Base-by-base conservation (phyloP, 371 early-diverging fungal genomes). In the Actinomucor elegans region DNA sequence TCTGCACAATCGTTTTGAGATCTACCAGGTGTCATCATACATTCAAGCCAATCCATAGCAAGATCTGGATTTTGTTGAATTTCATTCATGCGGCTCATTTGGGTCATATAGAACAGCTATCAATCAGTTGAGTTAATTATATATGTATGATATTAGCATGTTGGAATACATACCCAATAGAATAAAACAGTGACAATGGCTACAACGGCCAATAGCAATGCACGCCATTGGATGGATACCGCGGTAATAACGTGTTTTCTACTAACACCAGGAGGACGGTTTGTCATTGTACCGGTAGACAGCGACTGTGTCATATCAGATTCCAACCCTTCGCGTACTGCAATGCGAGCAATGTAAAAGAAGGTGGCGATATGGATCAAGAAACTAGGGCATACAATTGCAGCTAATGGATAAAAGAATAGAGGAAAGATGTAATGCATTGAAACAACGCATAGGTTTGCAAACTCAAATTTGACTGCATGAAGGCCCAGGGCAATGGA, bases 151-250 rank as follows among this genome's bases (percentile, higher is more conserved):
- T 9, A 3, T 48, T 12, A 35, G 17, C 14, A 6, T 18, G 5
- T 5, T 28, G 11, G 26, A 36, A 38, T 27, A 20, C 35, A 48
- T 66, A 75, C 75, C 81, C 80, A 80, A 60, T 81, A 82, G 38
- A 82, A 74, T 32, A 77, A 55, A 12, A 82, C 77, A 2, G 80
- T 72, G 15, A 59, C 48, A 27, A 80, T 66, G 12, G 82, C 78
- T 7, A 72, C 59, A 32, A 83, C 45, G 15, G 85, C 85, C 47
- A 88, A 62, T 28, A 86, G 37, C 14, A 85, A 71, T 0, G 88
- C 84, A 28, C 88, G 67, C 88, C 88, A 88, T 60, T 88, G 86
- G 47, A 88, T 79, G 44, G 79, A 79, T 53, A 86, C 80, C 20
- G 86, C 83, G 37, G 73, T 71, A 29, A 84, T 52, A 27, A 85